phyloP scores from a whole-genome alignment of 139 green algal species.

The Chlorella sorokiniana region DNA sequence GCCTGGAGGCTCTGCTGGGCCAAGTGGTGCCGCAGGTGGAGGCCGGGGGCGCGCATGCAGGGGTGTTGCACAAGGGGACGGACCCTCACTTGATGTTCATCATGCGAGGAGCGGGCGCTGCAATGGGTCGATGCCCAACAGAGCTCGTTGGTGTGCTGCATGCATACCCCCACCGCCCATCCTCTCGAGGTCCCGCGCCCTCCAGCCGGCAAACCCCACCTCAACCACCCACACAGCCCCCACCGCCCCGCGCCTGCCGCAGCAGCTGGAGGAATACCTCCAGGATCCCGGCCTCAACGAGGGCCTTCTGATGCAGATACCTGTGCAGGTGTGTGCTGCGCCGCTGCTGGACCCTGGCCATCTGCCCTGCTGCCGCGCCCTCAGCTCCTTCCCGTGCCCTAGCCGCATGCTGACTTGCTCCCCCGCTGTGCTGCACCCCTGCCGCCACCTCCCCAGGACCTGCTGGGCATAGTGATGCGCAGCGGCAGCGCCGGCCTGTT shows the following conservation, averaged over 20 bases:
- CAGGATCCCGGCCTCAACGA: neutral
- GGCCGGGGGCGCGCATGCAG: too few relatives aligned
- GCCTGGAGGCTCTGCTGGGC: too few relatives aligned
- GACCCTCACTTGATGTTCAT: neutral
- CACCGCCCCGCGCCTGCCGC: neutral
- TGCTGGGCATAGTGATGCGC: neutral
- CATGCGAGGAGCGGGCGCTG: too few relatives aligned
- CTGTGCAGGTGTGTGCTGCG: neutral
- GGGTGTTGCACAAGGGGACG: neutral
- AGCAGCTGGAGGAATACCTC: slow-evolving; percentile 2
- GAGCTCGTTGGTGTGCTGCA: too few relatives aligned
- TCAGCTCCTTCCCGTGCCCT: neutral
- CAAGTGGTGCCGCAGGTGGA: too few relatives aligned
- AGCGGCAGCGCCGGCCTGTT: neutral
- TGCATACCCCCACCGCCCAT: too few relatives aligned
- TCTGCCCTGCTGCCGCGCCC: neutral
- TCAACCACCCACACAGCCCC: too few relatives aligned
- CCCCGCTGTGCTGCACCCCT: neutral
- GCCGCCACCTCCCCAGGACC: neutral
- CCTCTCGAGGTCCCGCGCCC: too few relatives aligned
- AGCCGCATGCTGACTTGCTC: neutral
- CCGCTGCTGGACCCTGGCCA: neutral
- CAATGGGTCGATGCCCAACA: too few relatives aligned
- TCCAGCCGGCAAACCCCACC: too few relatives aligned
- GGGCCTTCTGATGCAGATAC: slow-evolving; percentile 14